These are phyloP conservation scores for Nicotiana paniculata DNA, from an alignment of 257 asterid species.

Conservation along the genomic window DNA sequence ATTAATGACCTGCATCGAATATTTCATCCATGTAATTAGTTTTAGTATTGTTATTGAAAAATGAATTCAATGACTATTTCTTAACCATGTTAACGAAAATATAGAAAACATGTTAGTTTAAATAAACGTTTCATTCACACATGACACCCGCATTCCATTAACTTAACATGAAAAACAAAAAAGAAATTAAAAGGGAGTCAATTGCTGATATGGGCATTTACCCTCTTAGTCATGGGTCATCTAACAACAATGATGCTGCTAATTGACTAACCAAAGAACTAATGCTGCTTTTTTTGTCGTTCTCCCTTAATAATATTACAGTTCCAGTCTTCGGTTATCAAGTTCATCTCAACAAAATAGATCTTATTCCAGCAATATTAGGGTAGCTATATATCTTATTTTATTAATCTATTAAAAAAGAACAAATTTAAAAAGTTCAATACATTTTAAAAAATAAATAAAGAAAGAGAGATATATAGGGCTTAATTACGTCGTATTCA, in stretches of 20 bases:
- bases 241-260: conserved; percentile 5
- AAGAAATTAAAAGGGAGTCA: not conserved
- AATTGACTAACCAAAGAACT: not conserved
- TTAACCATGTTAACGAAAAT: not conserved
- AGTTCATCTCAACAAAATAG: not conserved
- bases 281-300: too few species aligned
- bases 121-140: not conserved
- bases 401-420: not conserved
- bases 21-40: too few species aligned
- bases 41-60: too few species aligned
- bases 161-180: not conserved
- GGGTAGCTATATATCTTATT: not conserved
- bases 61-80: too few species aligned
- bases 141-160: too few species aligned
- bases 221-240: conserved; percentile 3
- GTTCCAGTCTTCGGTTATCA: not conserved
- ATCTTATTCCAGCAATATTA: not conserved
- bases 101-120: not conserved
- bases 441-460: not conserved
- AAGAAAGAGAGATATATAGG: not conserved
- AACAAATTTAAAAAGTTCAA: too few species aligned
- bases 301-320: not conserved
- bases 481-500: not conserved
- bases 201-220: not conserved
- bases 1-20: too few species aligned